Percentiles rank a stretch among this genome's conserved stretches.
Conservation (phyloP, 208 protist genomes). For the Trypanosoma mega region DNA sequence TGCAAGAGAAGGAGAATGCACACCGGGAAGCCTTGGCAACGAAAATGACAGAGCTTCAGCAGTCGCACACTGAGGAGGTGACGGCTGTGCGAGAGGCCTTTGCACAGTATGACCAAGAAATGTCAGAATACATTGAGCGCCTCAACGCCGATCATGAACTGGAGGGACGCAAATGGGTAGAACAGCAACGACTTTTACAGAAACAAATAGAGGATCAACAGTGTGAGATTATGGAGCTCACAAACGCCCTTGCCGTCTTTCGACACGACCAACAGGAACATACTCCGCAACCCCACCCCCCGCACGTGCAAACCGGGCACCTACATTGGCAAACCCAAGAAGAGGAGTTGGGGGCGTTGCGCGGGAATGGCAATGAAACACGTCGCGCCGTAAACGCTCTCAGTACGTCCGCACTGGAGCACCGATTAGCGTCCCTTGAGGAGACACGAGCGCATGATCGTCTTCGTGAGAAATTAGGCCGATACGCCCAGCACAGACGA, state of each 20-base stretch:
- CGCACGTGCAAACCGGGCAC: too few relatives aligned
- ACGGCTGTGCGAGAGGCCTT: slow-evolving; percentile 43
- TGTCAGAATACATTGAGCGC: slow-evolving; percentile 40
- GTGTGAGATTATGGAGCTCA: slow-evolving; percentile 19
- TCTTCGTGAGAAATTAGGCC: slow-evolving; percentile 7
- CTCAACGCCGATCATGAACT: slow-evolving; percentile 33
- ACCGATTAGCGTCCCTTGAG: slow-evolving; percentile 13
- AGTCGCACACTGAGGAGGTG: slow-evolving; percentile 36
- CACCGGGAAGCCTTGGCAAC: slow-evolving; percentile 12
- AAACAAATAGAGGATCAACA: slow-evolving; percentile 30
- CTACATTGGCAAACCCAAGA: background rate
- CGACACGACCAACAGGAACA: background rate
- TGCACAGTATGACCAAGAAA: slow-evolving; percentile 43
- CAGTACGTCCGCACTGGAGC: slow-evolving; percentile 9
- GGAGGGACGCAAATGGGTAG: slow-evolving; percentile 35
- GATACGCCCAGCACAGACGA: background rate
- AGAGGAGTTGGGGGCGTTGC: background rate
- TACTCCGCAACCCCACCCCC: background rate
- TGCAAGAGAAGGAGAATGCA: slow-evolving; percentile 1
- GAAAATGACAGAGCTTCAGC: slow-evolving; percentile 29
- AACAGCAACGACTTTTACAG: slow-evolving; percentile 34
- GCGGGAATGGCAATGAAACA: slow-evolving; percentile 2
- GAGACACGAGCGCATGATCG: slow-evolving; percentile 7
- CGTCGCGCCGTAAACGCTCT: background rate
- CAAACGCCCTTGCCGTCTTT: background rate